Evolutionary conservation across 805 yeast genomes (phyloP).

Genomic region (Kuraishia cidri): DNA sequence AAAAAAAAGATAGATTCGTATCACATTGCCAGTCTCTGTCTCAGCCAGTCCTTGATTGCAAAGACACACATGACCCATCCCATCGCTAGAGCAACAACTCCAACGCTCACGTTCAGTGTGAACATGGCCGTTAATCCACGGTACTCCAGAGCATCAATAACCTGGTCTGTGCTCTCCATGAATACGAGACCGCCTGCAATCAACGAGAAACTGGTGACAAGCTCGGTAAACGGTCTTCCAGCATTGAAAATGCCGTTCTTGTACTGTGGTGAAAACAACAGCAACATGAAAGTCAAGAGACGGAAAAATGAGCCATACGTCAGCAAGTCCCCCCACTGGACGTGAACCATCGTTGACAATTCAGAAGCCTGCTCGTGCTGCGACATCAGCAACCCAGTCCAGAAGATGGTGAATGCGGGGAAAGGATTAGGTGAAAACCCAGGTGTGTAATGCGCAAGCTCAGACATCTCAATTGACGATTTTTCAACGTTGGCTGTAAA

Average conservation of each 20-base stretch:
- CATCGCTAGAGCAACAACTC: constrained; percentile 71
- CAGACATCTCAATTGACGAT: constrained; percentile 9
- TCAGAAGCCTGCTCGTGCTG: constrained; percentile 82
- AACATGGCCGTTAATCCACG: constrained; percentile 86
- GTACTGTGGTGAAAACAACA: constrained; percentile 34
- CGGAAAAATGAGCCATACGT: constrained; percentile 80
- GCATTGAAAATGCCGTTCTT: constrained; percentile 27
- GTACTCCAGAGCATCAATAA: constrained; percentile 72
- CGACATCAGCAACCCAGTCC: constrained; percentile 96
- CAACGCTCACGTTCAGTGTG: constrained; percentile 80
- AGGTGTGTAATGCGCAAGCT: constrained; percentile 34
- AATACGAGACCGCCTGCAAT: constrained; percentile 86
- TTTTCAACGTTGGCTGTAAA: constrained; percentile 9
- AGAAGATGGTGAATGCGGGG: constrained; percentile 86
- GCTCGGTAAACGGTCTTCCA: constrained; percentile 78
- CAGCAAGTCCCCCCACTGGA: constrained; percentile 87
- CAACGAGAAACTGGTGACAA: constrained; percentile 69
- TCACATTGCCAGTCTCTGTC: no score
- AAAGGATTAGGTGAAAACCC: constrained; percentile 91
- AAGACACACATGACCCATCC: constrained; percentile 77
- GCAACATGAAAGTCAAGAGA: constrained; percentile 47
- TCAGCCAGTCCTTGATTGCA: constrained; percentile 47
- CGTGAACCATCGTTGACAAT: constrained; percentile 72
- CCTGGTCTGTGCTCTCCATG: constrained; percentile 86
- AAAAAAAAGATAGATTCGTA: neutral